Base-by-base conservation (phyloP, 2,329 filamentous ascomycete species). In the Cordyceps farinosa region DNA sequence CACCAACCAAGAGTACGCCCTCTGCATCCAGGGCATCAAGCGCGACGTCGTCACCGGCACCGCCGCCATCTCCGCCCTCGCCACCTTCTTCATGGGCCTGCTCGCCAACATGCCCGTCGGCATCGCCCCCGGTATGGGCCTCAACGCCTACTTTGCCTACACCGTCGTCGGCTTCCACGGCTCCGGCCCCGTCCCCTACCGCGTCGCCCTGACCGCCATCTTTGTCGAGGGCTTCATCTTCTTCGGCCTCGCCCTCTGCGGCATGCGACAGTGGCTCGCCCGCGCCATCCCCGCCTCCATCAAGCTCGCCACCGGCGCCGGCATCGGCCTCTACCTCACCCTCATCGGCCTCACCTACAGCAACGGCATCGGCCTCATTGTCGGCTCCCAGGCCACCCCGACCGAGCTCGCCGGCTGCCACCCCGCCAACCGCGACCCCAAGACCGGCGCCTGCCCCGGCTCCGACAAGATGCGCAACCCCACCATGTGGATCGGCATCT, bases 161-260 rank as follows among this genome's bases (percentile, higher is more conserved):
- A 90, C 86, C 17, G 77, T 79, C 38, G 91, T 96, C 63, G 92
- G 92, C 3, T 86, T 81, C 70, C 88, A 93, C 72, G 92, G 91
- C 50, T 83, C 80, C 29, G 91, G 91, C 2, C 80, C 83, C 42
- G 87, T 96, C 9, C 86, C 90, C 1, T 96, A 91, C 72, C 75
- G 84, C 60, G 82, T 93, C 48, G 92, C 92, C 40, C 78, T 96
- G 44, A 95, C 91, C 4, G 91, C 92, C 61, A 92, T 95, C 67
- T 96, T 96, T 72, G 88, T 95, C 15, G 92, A 96, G 75, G 92
- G 92, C 44, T 90, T 90, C 74, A 87, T 96, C 66, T 96, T 96
- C 76, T 85, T 96, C 57, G 90, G 79, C 1, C 82, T 96, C 47
- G 92, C 92, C 1, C 73, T 96, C 42, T 81, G 93, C 59, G 92